Percentiles rank a stretch among this genome's conserved stretches.
Evolutionary conservation across 2,329 filamentous ascomycete species (phyloP).

Genomic region (Fusarium camptoceras): DNA sequence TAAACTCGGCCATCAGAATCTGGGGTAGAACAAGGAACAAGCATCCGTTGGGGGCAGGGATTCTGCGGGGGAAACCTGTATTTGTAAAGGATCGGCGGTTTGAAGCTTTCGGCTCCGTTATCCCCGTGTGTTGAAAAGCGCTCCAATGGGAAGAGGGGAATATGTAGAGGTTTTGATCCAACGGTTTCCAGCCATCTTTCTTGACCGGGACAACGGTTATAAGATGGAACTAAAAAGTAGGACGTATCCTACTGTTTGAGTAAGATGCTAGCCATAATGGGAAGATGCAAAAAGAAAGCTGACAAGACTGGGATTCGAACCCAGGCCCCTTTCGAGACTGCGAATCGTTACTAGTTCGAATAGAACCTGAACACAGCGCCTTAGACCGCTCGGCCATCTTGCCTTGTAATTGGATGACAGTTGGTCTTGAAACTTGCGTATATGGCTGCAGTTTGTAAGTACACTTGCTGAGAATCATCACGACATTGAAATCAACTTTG

Average conservation of each 20-base stretch:
- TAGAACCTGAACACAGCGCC: slow-evolving; percentile 4
- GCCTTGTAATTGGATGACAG: background rate
- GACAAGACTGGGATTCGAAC: slow-evolving; percentile 10
- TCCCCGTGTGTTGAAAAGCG: slow-evolving; percentile 17
- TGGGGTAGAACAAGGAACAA: slow-evolving; percentile 23
- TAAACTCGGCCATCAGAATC: slow-evolving; percentile 22
- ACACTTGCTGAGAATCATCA: background rate
- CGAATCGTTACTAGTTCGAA: slow-evolving; percentile 4
- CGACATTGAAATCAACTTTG: background rate
- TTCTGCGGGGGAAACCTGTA: slow-evolving; percentile 11
- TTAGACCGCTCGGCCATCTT: slow-evolving; percentile 8
- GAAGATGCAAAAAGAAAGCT: background rate
- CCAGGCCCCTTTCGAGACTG: slow-evolving; percentile 8
- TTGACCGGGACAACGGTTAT: background rate
- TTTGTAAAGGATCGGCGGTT: slow-evolving; percentile 1
- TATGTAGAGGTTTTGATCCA: background rate
- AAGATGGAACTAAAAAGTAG: no score
- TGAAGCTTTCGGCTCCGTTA: slow-evolving; percentile 11
- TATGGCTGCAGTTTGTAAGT: background rate
- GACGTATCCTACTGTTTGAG: no score
- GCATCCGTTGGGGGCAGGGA: background rate
- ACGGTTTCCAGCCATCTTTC: background rate
- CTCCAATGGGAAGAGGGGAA: background rate
- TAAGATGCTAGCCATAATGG: background rate
- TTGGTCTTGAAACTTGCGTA: accelerated